Evolutionary conservation across 225 moss, liverwort and hornwort species (phyloP), one percentile per base, ranked within the genome.

Genomic region (Sphagnum contortum): DNA sequence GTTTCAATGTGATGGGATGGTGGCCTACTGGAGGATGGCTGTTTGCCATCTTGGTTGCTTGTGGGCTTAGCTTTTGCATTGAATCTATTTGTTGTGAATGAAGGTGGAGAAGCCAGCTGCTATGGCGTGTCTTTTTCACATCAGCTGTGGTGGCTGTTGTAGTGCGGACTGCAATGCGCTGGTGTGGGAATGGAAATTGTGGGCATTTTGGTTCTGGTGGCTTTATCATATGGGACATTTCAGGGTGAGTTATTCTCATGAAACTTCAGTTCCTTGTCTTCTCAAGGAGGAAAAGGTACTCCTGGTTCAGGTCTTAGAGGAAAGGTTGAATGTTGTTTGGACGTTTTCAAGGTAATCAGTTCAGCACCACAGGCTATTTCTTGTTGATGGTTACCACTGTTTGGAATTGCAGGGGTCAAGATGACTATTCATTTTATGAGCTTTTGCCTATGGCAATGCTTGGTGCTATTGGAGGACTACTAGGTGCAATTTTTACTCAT

Each of bases 51-150:
- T 29, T 29, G 29, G 29, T 29, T 29, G 0, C 29, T 29, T 29
- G 29, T 29, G 29, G 29, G 0, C 29, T 29, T 29, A 29, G 29
- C 29, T 29, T 29, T 29, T 29, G 29, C 29, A 29, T 29, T 29
- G 29, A 29, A 29, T 29, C 29, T 29, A 29, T 29, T 29, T 29
- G 29, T 29, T 29, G 29, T 29, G 57, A 52, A n/a, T 63, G 60
- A 48, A 96, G 96, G 96, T 98, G 96, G 96, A 98, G 91, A 78
- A 98, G 96, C 81, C 96, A 98, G 76, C 90, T 98, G 64, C 70
- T 98, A 58, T 98, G 96, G 96, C 85, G 96, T 59, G 96, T 98
- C 63, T 98, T 98, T 69, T 98, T 98, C 73, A 98, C 96, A 3
- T 89, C 96, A 74, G 96, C 96, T 50, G 96, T 98, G 71, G 96